Evolutionary conservation across 129 eudicot species (phyloP), one percentile per base, ranked within the genome.

Genomic region (Erigeron canadensis): DNA sequence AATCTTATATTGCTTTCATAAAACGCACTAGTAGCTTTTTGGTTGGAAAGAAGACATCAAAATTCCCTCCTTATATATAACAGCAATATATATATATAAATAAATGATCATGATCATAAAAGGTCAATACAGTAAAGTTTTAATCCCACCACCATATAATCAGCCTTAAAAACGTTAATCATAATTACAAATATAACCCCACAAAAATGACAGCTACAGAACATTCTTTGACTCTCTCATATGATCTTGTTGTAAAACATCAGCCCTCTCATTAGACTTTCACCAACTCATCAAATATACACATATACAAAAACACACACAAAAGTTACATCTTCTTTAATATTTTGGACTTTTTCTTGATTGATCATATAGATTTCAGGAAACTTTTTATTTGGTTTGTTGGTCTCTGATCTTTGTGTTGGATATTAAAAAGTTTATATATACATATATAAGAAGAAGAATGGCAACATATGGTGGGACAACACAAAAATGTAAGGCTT

Each of bases 401-500:
- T 63, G 40, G 56, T 56, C 21, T 13, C 21, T 13, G 63, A 65
- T 65, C 73, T 68, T 37, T 72, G 50, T 38, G 61, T 28, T 65
- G 76, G 68, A 73, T 73, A 5, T 79, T 40, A 34, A 67, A 48
- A 63, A 21, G 65, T 79, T 66, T 43, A 37, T 39, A 37, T 39
- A 69, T 51, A 63, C 48, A 58, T 53, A 50, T 18, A 67, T 4
- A 23, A 37, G 72, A 17, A 73, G 58, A 54, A 53, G 75, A 10
- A 90, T 89, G 88, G 89, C 96, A 61, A 69, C 79, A 16, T 89
- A 75, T 81, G 86, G 86, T 73, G 96, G 96, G 41, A 89, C 98
- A 63, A 95, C 89, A n/a, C 96, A 91, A 58, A 95, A 90, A 76
- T 95, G 99, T 40, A 87, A 86, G 77, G 99, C 96, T 47, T 95